These are phyloP conservation scores for Pistacia atlantica DNA, from an alignment of 345 rosid species.

Conservation along the genomic window DNA sequence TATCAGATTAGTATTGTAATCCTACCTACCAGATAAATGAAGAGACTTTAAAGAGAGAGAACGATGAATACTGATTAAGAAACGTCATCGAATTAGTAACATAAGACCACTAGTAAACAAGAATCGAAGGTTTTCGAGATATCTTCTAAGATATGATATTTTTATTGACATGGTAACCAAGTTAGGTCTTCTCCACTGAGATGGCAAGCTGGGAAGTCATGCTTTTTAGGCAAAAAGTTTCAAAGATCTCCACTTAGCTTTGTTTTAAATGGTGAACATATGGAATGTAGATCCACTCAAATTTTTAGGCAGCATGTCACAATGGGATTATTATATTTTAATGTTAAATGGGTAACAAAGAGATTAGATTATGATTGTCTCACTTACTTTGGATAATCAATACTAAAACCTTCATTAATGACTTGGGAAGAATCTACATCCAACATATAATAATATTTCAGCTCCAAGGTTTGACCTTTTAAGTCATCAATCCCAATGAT, in stretches of 20 bases:
- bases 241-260: not conserved
- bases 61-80: too few species aligned
- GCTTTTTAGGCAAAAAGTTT: conserved; percentile 21
- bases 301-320: not conserved
- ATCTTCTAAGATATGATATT: not conserved
- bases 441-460: not conserved
- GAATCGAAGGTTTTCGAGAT: too few species aligned
- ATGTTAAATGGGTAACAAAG: not conserved
- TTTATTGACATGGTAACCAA: not conserved
- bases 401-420: not conserved
- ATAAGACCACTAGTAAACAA: too few species aligned
- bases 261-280: conserved; percentile 5
- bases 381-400: not conserved
- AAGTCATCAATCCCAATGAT: not conserved
- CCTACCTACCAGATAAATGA: too few species aligned
- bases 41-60: too few species aligned
- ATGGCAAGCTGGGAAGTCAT: conserved; percentile 7
- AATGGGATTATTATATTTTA: not conserved
- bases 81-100: too few species aligned
- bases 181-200: conserved; percentile 10
- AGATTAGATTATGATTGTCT: not conserved
- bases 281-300: not conserved
- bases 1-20: too few species aligned
- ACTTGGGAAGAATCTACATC: not conserved
- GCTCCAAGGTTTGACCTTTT: conserved; percentile 6